Conservation (phyloP, 495 filamentous ascomycete genomes). For the Staphylotrichum longicolle region DNA sequence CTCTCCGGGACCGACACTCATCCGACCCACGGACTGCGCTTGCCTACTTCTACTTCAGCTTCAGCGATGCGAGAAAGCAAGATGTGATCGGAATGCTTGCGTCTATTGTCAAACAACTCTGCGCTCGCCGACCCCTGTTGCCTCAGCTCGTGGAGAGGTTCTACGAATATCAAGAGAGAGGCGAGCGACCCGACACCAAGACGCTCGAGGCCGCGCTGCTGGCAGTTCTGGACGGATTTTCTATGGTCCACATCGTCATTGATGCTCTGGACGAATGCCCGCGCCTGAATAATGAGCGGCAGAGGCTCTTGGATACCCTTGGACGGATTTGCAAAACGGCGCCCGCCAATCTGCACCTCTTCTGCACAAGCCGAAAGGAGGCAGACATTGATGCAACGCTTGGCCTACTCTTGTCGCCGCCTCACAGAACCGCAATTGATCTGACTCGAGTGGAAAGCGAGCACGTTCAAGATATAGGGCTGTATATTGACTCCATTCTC, state of each 20-base stretch:
- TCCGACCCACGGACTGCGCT: not conserved
- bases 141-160: not conserved
- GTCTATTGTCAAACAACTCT: not conserved
- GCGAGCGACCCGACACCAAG: not conserved
- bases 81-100: not conserved
- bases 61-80: conserved; percentile 1
- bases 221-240: not conserved
- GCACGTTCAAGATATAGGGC: not conserved
- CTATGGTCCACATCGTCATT: not conserved
- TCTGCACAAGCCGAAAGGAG: conserved; percentile 1
- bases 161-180: not conserved
- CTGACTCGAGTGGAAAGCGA: not conserved
- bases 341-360: not conserved
- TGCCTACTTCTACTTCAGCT: conserved; percentile 6
- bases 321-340: not conserved
- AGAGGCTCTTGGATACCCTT: not conserved
- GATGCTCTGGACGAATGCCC: conserved; percentile 3
- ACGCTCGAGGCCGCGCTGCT: not conserved
- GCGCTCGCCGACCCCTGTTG: not conserved
- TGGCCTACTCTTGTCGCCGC: not conserved
- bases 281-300: not conserved
- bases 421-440: not conserved
- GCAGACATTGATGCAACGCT: not conserved
- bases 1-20: not conserved
- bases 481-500: not conserved